Conservation (phyloP, 352 stramenopile genomes). For the Paralagenidium karlingii region DNA sequence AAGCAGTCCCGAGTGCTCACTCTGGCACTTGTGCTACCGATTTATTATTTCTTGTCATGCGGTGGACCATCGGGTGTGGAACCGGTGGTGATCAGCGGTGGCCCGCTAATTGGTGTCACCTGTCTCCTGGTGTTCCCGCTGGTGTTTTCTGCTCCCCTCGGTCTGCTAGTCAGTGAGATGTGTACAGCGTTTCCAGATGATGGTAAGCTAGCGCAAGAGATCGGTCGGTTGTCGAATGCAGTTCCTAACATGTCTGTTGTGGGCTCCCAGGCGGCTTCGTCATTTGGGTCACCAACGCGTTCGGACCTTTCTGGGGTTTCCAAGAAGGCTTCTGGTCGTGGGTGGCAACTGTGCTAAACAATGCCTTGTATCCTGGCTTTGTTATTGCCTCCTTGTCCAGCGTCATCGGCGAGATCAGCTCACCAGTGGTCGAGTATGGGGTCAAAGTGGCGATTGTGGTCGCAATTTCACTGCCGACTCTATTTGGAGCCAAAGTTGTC, state of each 20-base stretch:
- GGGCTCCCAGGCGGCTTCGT: slow-evolving; percentile 50
- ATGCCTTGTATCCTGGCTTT: slow-evolving; percentile 86
- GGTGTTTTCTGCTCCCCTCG: slow-evolving; percentile 77
- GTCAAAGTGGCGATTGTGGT: slow-evolving; percentile 27
- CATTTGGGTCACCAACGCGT: slow-evolving; percentile 85
- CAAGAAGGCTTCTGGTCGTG: slow-evolving; percentile 74
- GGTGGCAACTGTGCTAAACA: slow-evolving; percentile 85
- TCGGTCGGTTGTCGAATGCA: background rate
- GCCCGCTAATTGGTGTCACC: slow-evolving; percentile 41
- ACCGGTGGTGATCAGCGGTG: slow-evolving; percentile 6
- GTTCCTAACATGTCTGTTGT: background rate
- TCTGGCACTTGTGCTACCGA: too few species aligned
- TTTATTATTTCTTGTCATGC: slow-evolving; percentile 49
- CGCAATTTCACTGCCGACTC: slow-evolving; percentile 20
- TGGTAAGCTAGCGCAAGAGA: background rate
- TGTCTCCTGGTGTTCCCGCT: slow-evolving; percentile 66
- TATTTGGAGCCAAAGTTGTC: slow-evolving; percentile 65
- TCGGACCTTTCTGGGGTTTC: slow-evolving; percentile 80
- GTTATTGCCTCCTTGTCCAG: slow-evolving; percentile 25
- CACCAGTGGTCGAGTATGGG: slow-evolving; percentile 17
- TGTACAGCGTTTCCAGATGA: slow-evolving; percentile 63
- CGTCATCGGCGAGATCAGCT: slow-evolving; percentile 16
- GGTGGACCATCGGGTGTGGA: slow-evolving; percentile 6
- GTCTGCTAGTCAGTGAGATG: slow-evolving; percentile 78
- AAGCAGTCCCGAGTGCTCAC: too few species aligned